phyloP scores from a whole-genome alignment of 2,329 filamentous ascomycete species.

The Penicillium verrucosum region DNA sequence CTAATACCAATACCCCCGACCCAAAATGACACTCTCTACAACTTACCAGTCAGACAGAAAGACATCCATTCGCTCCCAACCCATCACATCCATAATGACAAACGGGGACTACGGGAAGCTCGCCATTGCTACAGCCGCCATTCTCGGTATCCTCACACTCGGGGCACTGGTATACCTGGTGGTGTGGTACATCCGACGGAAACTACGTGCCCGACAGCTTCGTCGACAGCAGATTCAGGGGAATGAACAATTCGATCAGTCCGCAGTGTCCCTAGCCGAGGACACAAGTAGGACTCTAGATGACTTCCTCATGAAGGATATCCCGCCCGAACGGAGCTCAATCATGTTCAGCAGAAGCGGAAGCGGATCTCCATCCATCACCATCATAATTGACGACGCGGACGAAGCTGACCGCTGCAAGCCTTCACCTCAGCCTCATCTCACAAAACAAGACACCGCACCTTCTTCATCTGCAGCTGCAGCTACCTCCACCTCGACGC shows the following conservation, averaged over 20 bases:
- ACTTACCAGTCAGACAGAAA: not conserved
- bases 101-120: conserved; percentile 22
- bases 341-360: conserved; percentile 30
- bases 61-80: not conserved
- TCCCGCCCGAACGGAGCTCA: conserved; percentile 23
- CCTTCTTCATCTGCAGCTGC: not conserved
- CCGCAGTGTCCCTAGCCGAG: conserved; percentile 17
- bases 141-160: conserved; percentile 22
- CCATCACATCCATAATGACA: not conserved
- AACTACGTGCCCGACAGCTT: conserved; percentile 15
- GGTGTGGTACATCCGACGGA: conserved; percentile 21
- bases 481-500: conserved; percentile 4
- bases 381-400: conserved; percentile 16
- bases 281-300: conserved; percentile 20
- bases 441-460: conserved; percentile 3
- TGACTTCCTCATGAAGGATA: conserved; percentile 18
- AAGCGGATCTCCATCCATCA: conserved; percentile 25
- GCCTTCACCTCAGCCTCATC: not conserved
- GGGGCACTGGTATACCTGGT: conserved; percentile 23
- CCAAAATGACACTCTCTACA: not conserved
- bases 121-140: conserved; percentile 28
- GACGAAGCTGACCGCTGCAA: not conserved
- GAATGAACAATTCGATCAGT: conserved; percentile 19
- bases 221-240: conserved; percentile 11
- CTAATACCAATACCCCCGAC: not conserved